phyloP scores from a whole-genome alignment of 352 stramenopile species.

The Globisporangium paddicum region DNA sequence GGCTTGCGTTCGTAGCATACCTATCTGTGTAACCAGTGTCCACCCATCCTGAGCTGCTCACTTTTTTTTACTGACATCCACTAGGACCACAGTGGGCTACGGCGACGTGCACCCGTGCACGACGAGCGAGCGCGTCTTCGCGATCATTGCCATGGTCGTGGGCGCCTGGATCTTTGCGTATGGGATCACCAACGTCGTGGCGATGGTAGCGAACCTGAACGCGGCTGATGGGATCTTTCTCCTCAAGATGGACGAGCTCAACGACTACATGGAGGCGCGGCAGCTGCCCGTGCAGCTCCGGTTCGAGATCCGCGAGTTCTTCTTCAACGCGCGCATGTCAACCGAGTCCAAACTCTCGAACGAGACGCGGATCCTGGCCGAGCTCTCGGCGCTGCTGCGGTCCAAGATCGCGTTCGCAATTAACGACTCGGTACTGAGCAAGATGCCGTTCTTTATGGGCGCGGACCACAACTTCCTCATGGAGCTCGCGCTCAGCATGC shows the following conservation, averaged over 20 bases:
- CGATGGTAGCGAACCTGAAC: slow-evolving; percentile 67
- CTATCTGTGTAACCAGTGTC: no score
- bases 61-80: neutral
- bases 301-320: slow-evolving; percentile 77
- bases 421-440: slow-evolving; percentile 72
- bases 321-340: slow-evolving; percentile 64
- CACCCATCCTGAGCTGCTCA: no score
- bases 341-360: slow-evolving; percentile 58
- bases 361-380: slow-evolving; percentile 57
- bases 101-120: slow-evolving; percentile 44
- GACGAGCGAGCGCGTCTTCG: slow-evolving; percentile 56
- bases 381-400: slow-evolving; percentile 62
- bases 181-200: slow-evolving; percentile 76
- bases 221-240: slow-evolving; percentile 58
- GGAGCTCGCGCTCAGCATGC: slow-evolving; percentile 74
- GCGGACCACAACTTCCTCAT: slow-evolving; percentile 76
- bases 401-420: slow-evolving; percentile 77
- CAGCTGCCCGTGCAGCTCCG: slow-evolving; percentile 61
- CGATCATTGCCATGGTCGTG: slow-evolving; percentile 69
- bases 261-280: slow-evolving; percentile 76
- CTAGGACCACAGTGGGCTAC: slow-evolving; percentile 53
- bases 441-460: slow-evolving; percentile 73
- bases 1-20: neutral
- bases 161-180: slow-evolving; percentile 74
- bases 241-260: slow-evolving; percentile 73